These are phyloP conservation scores for Kwoniella sp. DNA, from an alignment of 768 basidiomycete species.

Conservation along the genomic window DNA sequence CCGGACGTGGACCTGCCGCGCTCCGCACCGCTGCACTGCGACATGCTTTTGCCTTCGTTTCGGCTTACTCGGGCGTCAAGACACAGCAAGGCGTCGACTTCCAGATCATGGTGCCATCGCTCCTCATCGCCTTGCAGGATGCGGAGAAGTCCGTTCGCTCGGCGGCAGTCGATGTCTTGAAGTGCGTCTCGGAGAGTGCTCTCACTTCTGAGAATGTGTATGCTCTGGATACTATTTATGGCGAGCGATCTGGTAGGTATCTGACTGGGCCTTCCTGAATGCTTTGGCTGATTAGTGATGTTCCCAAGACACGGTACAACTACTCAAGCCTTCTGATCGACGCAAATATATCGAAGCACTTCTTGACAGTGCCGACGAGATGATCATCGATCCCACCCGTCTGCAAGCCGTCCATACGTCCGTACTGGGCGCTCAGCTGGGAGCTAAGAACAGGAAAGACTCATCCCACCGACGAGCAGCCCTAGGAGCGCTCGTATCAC, in stretches of 20 bases:
- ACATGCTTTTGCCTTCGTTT: constrained; percentile 75
- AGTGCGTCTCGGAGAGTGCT: constrained; percentile 9
- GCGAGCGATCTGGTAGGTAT: constrained; percentile 34
- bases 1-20: constrained; percentile 18
- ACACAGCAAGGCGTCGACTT: constrained; percentile 54
- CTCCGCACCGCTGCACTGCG: constrained; percentile 60
- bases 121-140: constrained; percentile 39
- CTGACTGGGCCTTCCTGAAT: background rate
- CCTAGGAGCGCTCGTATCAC: constrained; percentile 73
- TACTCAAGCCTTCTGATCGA: constrained; percentile 39
- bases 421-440: constrained; percentile 57
- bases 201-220: constrained; percentile 35
- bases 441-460: background rate
- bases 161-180: constrained; percentile 42
- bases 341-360: constrained; percentile 70
- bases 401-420: constrained; percentile 54
- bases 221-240: constrained; percentile 49
- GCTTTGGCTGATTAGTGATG: background rate
- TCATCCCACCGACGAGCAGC: constrained; percentile 58
- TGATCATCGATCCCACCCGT: constrained; percentile 55
- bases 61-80: constrained; percentile 61
- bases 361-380: constrained; percentile 64
- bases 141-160: constrained; percentile 40
- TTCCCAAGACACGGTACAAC: constrained; percentile 20
- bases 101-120: constrained; percentile 50